Evolutionary conservation across 2,329 filamentous ascomycete species (phyloP), one percentile per base, ranked within the genome.

Genomic region (Didymella segeticola): DNA sequence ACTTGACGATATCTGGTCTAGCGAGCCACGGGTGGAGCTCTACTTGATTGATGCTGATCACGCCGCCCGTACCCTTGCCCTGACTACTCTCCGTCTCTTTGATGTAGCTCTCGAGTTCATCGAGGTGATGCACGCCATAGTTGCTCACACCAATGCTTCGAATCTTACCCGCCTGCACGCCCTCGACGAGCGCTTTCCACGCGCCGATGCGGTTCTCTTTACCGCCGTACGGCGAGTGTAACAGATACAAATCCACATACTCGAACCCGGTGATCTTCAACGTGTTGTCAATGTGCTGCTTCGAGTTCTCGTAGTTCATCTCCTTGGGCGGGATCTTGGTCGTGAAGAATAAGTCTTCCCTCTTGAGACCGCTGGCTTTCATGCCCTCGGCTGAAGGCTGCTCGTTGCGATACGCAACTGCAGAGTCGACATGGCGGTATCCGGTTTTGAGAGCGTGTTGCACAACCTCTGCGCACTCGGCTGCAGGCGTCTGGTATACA

Each of bases 11-110:
- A 67, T 96, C 91, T 19, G 81, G 78, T n/a, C 92, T 82, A 8
- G 86, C 82, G 34, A 92, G 85, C 92, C 91, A 97, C 1, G 93
- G 93, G 75, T 97, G 93, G 10, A 97, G 78, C 76, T 97, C 93
- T 75, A 76, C 59, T 76, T 96, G 93, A 33, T 91, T 92, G 30
- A 96, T 89, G 56, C 87, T 89, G 67, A 96, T 83, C 33, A 90
- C 79, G 20, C 90, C 90, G 4, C 83, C 84, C 61, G 85, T 87
- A 9, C 86, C 87, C 52, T 79, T 77, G 1, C 84, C 85, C 38
- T 86, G 82, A 36, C 83, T 81, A 72, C 85, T 84, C 66, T 89
- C 87, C 0, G 87, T 82, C 71, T 87, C 83, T 62, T 79, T 77
- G 66, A 82, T 82, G 67, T 78, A 83, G 47, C 72, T 61, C 64